phyloP scores from a whole-genome alignment of 106 monocot species.

The Phalaenopsis aphrodite region DNA sequence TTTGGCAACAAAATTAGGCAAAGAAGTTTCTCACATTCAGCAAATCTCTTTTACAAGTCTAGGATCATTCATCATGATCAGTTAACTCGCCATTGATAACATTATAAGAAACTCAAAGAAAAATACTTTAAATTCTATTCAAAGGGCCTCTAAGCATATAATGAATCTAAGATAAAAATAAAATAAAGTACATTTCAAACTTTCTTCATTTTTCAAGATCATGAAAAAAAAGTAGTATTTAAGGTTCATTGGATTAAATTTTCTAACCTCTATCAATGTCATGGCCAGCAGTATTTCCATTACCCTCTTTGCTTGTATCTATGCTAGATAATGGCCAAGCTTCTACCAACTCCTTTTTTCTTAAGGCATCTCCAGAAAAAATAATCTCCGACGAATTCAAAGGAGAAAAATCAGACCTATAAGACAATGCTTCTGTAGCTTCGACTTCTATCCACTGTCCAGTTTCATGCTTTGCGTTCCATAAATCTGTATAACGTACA shows the following conservation, averaged over 20 bases:
- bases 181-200: neutral
- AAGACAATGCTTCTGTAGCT: conserved; percentile 49
- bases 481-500: conserved; percentile 65
- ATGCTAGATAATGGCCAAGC: conserved; percentile 10
- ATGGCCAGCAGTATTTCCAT: conserved; percentile 25
- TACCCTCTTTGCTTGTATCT: conserved; percentile 25
- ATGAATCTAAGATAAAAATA: neutral
- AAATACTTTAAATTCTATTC: neutral
- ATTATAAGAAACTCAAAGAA: neutral
- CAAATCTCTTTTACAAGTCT: neutral
- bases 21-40: neutral
- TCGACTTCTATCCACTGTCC: conserved; percentile 92
- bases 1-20: neutral
- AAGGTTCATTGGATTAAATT: neutral
- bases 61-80: neutral
- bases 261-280: conserved; percentile 22
- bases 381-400: conserved; percentile 46
- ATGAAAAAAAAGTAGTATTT: neutral
- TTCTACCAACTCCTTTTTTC: conserved; percentile 24
- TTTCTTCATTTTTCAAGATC: neutral
- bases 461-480: conserved; percentile 83
- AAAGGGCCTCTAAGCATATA: neutral
- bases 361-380: conserved; percentile 10
- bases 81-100: neutral
- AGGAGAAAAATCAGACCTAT: conserved; percentile 47